A percentile compares a stretch with the other conserved stretches of the same genome.
These are phyloP conservation scores for Wallacemonas sp. DNA, from an alignment of 208 protist genomes.

Conservation along the genomic window DNA sequence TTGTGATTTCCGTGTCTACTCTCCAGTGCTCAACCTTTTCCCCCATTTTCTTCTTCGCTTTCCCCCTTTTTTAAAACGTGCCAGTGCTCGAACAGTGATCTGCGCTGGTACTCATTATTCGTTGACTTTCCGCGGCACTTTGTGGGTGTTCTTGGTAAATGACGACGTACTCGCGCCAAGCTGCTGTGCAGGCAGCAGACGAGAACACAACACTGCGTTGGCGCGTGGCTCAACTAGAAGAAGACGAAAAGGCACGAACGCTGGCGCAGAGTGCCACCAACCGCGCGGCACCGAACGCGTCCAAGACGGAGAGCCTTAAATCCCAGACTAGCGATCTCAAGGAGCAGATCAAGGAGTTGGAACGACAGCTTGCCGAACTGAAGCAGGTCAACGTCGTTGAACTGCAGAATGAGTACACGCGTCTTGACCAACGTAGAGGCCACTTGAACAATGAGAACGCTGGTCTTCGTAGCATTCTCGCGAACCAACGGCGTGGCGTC, in stretches of 20 bases:
- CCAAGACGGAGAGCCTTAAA: slow-evolving; percentile 31
- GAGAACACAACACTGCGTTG: slow-evolving; percentile 58
- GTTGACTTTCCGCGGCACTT: neutral
- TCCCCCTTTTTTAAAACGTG: neutral
- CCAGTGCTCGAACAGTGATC: too few species aligned
- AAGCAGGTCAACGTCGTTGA: slow-evolving; percentile 61
- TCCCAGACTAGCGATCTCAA: slow-evolving; percentile 50
- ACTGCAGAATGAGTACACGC: slow-evolving; percentile 65
- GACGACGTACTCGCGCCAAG: slow-evolving; percentile 21
- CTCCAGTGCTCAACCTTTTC: neutral
- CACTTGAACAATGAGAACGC: slow-evolving; percentile 77
- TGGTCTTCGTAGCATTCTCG: slow-evolving; percentile 73
- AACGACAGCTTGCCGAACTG: slow-evolving; percentile 51
- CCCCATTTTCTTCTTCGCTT: neutral
- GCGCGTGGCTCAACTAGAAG: slow-evolving; percentile 43
- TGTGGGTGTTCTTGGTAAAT: neutral
- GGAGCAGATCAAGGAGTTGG: slow-evolving; percentile 49
- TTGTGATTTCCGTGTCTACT: neutral
- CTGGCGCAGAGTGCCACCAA: neutral
- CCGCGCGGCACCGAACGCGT: neutral
- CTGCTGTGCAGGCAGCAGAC: slow-evolving; percentile 36
- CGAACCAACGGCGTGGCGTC: slow-evolving; percentile 73
- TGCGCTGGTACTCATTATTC: neutral
- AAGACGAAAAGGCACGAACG: slow-evolving; percentile 29
- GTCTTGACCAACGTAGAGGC: slow-evolving; percentile 51